Percentiles rank a stretch among this genome's conserved stretches.
phyloP scores from a whole-genome alignment of 192 early-diverging fungal genomes.

The Spizellomyces punctatus region DNA sequence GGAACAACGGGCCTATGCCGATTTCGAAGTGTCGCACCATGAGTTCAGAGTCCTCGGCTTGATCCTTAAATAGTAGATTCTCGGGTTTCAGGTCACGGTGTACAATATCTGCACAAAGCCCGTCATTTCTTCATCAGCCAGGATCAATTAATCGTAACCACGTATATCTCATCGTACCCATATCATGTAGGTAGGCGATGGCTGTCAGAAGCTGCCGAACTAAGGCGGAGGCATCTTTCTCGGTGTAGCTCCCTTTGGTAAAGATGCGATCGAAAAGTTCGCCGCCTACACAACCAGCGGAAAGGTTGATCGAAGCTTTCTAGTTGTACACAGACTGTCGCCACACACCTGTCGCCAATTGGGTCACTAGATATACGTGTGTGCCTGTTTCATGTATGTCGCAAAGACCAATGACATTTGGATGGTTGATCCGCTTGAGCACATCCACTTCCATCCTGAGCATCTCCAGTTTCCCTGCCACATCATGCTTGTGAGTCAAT shows the following conservation, averaged over 20 bases:
- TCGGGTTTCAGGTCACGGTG: constrained; percentile 61
- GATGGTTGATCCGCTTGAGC: constrained; percentile 59
- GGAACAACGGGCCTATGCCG: not conserved
- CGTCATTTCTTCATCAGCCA: not conserved
- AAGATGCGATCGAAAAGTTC: constrained; percentile 62
- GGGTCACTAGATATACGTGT: constrained; percentile 49
- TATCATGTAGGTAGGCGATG: constrained; percentile 52
- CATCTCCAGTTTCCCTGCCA: constrained; percentile 62
- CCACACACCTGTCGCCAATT: constrained; percentile 48
- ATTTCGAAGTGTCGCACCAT: constrained; percentile 31
- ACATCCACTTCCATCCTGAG: constrained; percentile 69
- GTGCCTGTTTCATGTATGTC: constrained; percentile 46
- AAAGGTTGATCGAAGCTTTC: not conserved
- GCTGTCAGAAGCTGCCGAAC: constrained; percentile 50
- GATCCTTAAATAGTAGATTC: constrained; percentile 56
- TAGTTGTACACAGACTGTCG: not conserved
- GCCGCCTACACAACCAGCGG: constrained; percentile 38
- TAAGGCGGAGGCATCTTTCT: constrained; percentile 51
- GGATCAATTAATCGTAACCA: not conserved
- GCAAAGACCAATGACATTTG: constrained; percentile 43
- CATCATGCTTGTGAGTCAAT: too few relatives aligned
- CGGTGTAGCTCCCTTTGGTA: constrained; percentile 50
- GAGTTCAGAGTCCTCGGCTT: constrained; percentile 48
- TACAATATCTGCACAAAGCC: constrained; percentile 43
- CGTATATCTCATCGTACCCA: not conserved